Conservation (phyloP, 768 basidiomycete genomes). For the Mycena polygramma region DNA sequence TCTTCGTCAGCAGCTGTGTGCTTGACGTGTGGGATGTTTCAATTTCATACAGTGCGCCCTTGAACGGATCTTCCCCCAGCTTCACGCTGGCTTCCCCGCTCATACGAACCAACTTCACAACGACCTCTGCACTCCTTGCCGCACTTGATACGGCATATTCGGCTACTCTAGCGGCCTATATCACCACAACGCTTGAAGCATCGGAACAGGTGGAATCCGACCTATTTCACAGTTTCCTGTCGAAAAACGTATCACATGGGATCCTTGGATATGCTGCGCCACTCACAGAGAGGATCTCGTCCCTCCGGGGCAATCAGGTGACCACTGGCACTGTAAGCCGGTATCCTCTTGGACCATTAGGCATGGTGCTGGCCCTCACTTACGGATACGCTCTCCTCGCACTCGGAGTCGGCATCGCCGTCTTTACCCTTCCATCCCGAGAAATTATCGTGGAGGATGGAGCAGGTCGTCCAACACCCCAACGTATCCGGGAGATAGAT, state of each 20-base stretch:
- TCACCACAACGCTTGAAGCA: slow-evolving; percentile 14
- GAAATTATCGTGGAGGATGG: not conserved
- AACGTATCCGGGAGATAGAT: not conserved
- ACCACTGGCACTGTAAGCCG: slow-evolving; percentile 1
- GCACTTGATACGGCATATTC: slow-evolving; percentile 23
- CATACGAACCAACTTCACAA: slow-evolving; percentile 16
- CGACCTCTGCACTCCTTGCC: slow-evolving; percentile 20
- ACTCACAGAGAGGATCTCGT: slow-evolving; percentile 9
- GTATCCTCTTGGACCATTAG: slow-evolving; percentile 16
- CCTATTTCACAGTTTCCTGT: slow-evolving; percentile 2
- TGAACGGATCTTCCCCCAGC: not conserved
- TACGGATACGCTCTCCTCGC: slow-evolving; percentile 8
- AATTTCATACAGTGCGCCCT: slow-evolving; percentile 12
- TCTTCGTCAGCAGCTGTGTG: slow-evolving; percentile 16
- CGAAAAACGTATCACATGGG: slow-evolving; percentile 15
- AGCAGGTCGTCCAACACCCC: not conserved
- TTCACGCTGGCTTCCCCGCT: not conserved
- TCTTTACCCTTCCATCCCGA: slow-evolving; percentile 1
- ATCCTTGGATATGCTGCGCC: slow-evolving; percentile 22
- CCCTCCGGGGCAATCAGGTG: slow-evolving; percentile 4
- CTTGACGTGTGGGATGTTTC: slow-evolving; percentile 20
- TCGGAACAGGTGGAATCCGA: slow-evolving; percentile 7
- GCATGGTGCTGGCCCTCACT: slow-evolving; percentile 8
- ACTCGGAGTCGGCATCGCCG: slow-evolving; percentile 1
- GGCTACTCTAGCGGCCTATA: slow-evolving; percentile 6